A percentile compares a stretch with the other conserved stretches of the same genome.
These are phyloP conservation scores for Chlamydomonas reinhardtii DNA, from an alignment of 163 green algal genomes.

Conservation along the genomic window DNA sequence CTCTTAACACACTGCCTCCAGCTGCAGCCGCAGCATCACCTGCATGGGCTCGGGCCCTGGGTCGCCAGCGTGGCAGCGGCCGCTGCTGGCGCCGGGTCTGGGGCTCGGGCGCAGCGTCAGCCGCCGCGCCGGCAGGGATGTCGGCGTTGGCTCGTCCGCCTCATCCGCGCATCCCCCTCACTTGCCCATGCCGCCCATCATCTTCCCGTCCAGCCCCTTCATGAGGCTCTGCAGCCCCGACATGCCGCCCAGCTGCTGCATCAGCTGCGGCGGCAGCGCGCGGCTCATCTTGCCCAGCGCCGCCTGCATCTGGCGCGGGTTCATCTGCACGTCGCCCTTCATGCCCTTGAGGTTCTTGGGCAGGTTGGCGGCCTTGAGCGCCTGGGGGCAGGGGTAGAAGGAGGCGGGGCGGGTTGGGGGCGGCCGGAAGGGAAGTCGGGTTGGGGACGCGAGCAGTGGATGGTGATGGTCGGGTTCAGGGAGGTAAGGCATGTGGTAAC, in stretches of 20 bases:
- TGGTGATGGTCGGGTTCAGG: no score
- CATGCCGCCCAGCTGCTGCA: conserved; percentile 96
- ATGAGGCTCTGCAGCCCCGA: conserved; percentile 78
- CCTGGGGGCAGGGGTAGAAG: not conserved
- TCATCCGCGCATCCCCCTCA: not conserved
- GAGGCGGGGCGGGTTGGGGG: no score
- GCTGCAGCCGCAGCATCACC: no score
- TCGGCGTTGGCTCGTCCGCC: no score
- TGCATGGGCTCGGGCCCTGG: no score
- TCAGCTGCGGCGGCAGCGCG: conserved; percentile 92
- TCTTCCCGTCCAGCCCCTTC: conserved; percentile 66
- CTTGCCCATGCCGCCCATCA: conserved; percentile 25
- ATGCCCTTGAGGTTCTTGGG: conserved; percentile 83
- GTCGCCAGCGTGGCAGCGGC: no score
- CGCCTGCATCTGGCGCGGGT: conserved; percentile 92
- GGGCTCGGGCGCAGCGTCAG: no score
- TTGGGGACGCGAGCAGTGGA: no score
- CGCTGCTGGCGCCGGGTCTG: no score
- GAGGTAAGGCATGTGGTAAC: no score
- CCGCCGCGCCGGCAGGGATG: no score
- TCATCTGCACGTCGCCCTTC: conserved; percentile 82
- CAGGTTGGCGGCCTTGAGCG: conserved; percentile 93
- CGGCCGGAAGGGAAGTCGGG: not conserved
- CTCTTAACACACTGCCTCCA: no score
- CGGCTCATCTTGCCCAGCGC: conserved; percentile 89